Percentiles rank a stretch among this genome's conserved stretches.
Conservation (phyloP, 2,329 filamentous ascomycete genomes). For the Phoma sp. region DNA sequence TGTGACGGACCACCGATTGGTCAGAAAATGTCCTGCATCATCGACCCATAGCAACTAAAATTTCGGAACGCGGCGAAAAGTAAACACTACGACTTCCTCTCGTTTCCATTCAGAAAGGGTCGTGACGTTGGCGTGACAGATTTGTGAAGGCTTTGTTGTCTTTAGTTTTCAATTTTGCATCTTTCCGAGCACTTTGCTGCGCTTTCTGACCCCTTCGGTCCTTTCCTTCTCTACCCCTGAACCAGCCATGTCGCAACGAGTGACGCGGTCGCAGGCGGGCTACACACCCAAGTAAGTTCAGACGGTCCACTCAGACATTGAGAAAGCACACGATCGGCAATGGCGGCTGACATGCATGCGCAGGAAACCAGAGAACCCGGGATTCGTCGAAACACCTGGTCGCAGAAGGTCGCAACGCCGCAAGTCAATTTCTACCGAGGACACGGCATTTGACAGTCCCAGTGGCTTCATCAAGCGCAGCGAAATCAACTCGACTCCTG, state of each 20-base stretch:
- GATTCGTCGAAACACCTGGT: conserved; percentile 58
- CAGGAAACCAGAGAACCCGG: conserved; percentile 52
- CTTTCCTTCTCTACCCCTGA: conserved; percentile 4
- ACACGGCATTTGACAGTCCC: conserved; percentile 39
- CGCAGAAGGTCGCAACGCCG: conserved; percentile 50
- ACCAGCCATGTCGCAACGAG: conserved; percentile 45
- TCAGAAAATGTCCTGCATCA: conserved; percentile 5
- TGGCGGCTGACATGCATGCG: conserved; percentile 31
- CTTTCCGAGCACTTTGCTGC: conserved; percentile 1
- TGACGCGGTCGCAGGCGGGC: conserved; percentile 57
- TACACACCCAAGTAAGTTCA: conserved; percentile 55
- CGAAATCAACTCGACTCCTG: background rate
- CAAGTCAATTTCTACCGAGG: conserved; percentile 47
- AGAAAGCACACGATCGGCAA: background rate
- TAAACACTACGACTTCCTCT: conserved; percentile 13
- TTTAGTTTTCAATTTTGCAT: background rate
- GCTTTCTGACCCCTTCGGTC: background rate
- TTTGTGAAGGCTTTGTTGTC: background rate
- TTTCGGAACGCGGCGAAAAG: conserved; percentile 18
- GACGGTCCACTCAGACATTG: background rate
- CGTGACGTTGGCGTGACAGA: background rate
- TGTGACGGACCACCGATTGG: conserved; percentile 15
- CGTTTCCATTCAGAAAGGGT: conserved; percentile 1
- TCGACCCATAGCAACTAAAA: conserved; percentile 17
- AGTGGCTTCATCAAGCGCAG: conserved; percentile 28